These are phyloP conservation scores for Schizopora paradoxa DNA, from an alignment of 1,284 basidiomycete genomes.

Conservation along the genomic window DNA sequence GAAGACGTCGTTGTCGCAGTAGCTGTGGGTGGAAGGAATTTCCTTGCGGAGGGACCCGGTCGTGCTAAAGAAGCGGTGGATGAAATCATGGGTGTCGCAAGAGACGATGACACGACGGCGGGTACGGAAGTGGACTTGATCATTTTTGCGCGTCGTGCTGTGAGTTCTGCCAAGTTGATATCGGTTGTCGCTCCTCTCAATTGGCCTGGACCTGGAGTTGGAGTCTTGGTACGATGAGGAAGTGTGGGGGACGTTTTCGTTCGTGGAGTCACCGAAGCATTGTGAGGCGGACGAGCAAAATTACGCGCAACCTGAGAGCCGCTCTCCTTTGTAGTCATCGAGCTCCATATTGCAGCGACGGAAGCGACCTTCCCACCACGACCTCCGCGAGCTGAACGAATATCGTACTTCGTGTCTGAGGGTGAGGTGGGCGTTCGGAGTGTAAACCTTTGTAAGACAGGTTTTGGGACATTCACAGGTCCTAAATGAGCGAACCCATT, in stretches of 20 bases:
- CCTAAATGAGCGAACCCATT: background rate
- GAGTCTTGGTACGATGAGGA: slow-evolving; percentile 3
- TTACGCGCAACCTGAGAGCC: background rate
- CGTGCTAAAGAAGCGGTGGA: slow-evolving; percentile 68
- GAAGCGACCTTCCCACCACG: slow-evolving; percentile 69
- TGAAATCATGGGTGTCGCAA: slow-evolving; percentile 63
- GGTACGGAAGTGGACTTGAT: slow-evolving; percentile 57
- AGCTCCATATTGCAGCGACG: slow-evolving; percentile 69
- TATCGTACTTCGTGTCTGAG: slow-evolving; percentile 59
- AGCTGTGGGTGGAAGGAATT: slow-evolving; percentile 30
- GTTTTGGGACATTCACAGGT: slow-evolving; percentile 10
- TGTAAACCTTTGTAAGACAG: slow-evolving; percentile 12
- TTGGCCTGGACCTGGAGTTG: slow-evolving; percentile 1
- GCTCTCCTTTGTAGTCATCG: no score
- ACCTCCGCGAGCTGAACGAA: slow-evolving; percentile 73
- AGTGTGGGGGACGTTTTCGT: slow-evolving; percentile 5
- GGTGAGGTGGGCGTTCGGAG: slow-evolving; percentile 32
- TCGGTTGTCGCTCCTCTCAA: slow-evolving; percentile 7
- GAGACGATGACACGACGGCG: slow-evolving; percentile 60
- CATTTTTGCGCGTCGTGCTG: slow-evolving; percentile 29
- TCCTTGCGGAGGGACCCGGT: slow-evolving; percentile 27
- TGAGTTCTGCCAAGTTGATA: slow-evolving; percentile 21
- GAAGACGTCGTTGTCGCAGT: slow-evolving; percentile 26
- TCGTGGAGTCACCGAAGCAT: slow-evolving; percentile 5
- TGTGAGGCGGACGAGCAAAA: slow-evolving; percentile 3